A percentile compares a stretch with the other conserved stretches of the same genome.
phyloP scores from a whole-genome alignment of 106 monocot genomes.

The Acorus calamus region DNA sequence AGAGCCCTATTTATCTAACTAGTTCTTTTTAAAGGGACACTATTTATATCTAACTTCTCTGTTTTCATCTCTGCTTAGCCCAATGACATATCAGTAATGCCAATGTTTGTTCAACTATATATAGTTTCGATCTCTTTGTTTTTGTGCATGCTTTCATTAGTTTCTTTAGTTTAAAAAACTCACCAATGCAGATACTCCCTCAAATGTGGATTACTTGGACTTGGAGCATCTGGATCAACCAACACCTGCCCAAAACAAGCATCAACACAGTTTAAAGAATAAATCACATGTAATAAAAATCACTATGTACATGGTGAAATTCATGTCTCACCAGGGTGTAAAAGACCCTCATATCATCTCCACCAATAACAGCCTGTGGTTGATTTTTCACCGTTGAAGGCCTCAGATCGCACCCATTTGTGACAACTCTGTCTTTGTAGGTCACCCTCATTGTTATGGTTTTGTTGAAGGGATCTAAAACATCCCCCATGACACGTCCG shows the following conservation, averaged over 20 bases:
- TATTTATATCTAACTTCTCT: too few relatives aligned
- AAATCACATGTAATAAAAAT: background rate
- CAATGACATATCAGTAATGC: too few relatives aligned
- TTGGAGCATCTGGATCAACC: slow-evolving; percentile 80
- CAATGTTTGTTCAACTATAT: too few relatives aligned
- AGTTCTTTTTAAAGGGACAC: too few relatives aligned
- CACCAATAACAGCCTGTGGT: slow-evolving; percentile 39
- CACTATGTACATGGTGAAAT: background rate
- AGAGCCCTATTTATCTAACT: too few relatives aligned
- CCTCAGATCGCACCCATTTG: slow-evolving; percentile 42
- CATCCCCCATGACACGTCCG: slow-evolving; percentile 63
- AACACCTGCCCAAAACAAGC: slow-evolving; percentile 28
- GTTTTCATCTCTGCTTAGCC: too few relatives aligned
- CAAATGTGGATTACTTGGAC: slow-evolving; percentile 50
- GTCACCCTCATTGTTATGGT: slow-evolving; percentile 30
- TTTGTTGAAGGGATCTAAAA: slow-evolving; percentile 54
- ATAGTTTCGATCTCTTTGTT: too few relatives aligned
- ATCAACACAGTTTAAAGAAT: background rate
- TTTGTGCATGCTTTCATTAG: background rate
- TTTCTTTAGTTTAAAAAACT: background rate
- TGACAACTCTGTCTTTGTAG: slow-evolving; percentile 45
- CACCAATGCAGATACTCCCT: slow-evolving; percentile 71
- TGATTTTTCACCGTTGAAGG: slow-evolving; percentile 24
- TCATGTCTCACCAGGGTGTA: slow-evolving; percentile 63
- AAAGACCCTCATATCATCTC: slow-evolving; percentile 31